Percentiles rank a stretch among this genome's conserved stretches.
Conservation (phyloP, 169 alveolate genomes). For the Blepharisma undulans region DNA sequence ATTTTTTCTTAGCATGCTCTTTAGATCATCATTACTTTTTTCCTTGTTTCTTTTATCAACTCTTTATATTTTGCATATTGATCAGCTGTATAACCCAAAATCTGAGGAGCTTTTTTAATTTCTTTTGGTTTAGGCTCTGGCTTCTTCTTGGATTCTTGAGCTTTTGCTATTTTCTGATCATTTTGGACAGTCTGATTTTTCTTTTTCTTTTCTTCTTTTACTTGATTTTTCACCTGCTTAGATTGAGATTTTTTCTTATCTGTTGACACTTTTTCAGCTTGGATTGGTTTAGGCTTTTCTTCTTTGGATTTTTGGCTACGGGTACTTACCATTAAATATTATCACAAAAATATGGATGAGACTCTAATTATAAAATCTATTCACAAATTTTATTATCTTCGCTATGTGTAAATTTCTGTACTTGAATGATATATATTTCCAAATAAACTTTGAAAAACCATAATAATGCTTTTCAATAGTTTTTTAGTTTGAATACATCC, state of each 20-base stretch:
- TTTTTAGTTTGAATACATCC: too few species aligned
- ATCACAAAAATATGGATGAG: background rate
- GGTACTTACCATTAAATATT: background rate
- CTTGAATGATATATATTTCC: too few species aligned
- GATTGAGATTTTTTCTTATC: background rate
- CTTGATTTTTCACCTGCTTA: background rate
- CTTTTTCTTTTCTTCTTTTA: background rate
- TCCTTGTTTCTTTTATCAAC: background rate
- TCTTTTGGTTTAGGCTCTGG: background rate
- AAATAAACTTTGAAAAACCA: too few species aligned
- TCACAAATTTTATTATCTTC: too few species aligned
- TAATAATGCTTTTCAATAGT: too few species aligned
- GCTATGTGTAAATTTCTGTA: too few species aligned
- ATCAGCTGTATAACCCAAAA: background rate
- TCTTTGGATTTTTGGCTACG: background rate
- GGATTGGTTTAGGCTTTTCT: background rate
- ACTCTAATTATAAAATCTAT: background rate
- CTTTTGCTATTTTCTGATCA: background rate
- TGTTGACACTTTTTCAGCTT: background rate
- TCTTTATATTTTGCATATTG: background rate
- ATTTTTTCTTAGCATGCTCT: slow-evolving; percentile 15
- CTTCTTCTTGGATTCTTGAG: background rate
- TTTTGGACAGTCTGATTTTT: background rate
- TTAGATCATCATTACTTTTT: background rate
- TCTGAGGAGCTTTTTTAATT: background rate